Evolutionary conservation across 108 stramenopile genomes (phyloP).

Genomic region (Skeletonema potamos): DNA sequence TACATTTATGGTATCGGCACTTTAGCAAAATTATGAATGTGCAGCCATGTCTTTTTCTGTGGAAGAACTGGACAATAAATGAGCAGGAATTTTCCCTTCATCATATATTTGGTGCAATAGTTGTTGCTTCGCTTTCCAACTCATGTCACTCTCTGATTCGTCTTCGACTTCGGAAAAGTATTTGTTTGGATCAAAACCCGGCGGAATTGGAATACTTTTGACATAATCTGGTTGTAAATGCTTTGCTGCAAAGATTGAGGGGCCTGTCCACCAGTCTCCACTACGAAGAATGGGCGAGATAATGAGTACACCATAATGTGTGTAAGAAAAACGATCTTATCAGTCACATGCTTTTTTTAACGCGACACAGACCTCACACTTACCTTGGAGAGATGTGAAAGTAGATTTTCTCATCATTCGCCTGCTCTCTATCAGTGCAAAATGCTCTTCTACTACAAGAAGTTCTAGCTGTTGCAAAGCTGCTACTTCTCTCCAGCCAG

Average conservation of each 20-base stretch:
- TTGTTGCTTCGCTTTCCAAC: slow-evolving; percentile 19
- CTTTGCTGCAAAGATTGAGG: slow-evolving; percentile 17
- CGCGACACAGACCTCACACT: not conserved
- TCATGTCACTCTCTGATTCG: slow-evolving; percentile 3
- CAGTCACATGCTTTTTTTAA: too few species aligned
- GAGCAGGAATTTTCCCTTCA: slow-evolving; percentile 3
- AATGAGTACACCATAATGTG: not conserved
- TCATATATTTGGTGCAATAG: slow-evolving; percentile 17
- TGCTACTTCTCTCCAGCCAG: not conserved
- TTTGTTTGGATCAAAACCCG: slow-evolving; percentile 7
- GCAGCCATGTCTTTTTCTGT: not conserved
- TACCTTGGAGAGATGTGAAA: slow-evolving; percentile 26
- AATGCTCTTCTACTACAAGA: not conserved
- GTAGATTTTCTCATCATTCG: not conserved
- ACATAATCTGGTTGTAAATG: slow-evolving; percentile 26
- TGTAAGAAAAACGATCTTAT: not conserved
- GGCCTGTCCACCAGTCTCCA: slow-evolving; percentile 30
- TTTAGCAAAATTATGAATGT: not conserved
- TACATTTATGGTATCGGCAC: slow-evolving; percentile 39
- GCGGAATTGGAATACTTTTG: slow-evolving; percentile 13
- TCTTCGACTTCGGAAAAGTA: slow-evolving; percentile 10
- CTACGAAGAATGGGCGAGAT: not conserved
- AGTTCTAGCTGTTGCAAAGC: not conserved
- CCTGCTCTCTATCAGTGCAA: not conserved
- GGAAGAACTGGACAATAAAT: not conserved